Base-by-base conservation (phyloP, 148 eudicot species). In the Camellia granthamiana region DNA sequence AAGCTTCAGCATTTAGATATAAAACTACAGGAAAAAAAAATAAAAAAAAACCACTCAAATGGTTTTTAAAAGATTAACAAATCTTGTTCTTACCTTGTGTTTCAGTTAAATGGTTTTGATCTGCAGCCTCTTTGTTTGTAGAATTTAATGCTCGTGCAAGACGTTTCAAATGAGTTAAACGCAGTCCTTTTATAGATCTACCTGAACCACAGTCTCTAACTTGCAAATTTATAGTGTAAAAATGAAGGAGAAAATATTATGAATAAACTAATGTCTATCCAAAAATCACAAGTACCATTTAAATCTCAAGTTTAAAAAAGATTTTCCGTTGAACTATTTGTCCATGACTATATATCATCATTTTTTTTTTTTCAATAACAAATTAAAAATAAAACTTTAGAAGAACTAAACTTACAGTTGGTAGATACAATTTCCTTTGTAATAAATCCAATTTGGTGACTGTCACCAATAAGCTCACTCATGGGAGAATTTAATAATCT, bases 61-160 rank as follows among this genome's bases (percentile, higher is more conserved):
- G 43, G 11, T 44, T 16, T 10, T 59, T 2, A 38, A 43, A 16
- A 49, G 52, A 49, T 30, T 49, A 49, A 49, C 52, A 75, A 16
- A 15, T 14, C 16, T 6, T 44, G 18, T 14, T 42, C 30, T 1
- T 59, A 75, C 78, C 78, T 41, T 10, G 18, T 4, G 38, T 60
- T 60, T 61, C 78, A 58, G 52, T 75, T n/a, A 11, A n/a, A 59
- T 60, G 52, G 67, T 18, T 75, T 43, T 59, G 52, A 75, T 59
- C 65, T 15, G 52, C 78, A 75, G 19, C 42, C 38, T 59, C 66
- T 18, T 67, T 52, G 59, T 68, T 61, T 43, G 44, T 46, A 23
- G 61, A 72, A 59, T 86, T 84, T 19, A 88, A 52, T 69, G 86
- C 81, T 67, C 91, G 80, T 9, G 91, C 91, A 64, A 88, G 81